These are phyloP conservation scores for Pseudoturritis turrita DNA, from an alignment of 345 rosid species.

Conservation along the genomic window DNA sequence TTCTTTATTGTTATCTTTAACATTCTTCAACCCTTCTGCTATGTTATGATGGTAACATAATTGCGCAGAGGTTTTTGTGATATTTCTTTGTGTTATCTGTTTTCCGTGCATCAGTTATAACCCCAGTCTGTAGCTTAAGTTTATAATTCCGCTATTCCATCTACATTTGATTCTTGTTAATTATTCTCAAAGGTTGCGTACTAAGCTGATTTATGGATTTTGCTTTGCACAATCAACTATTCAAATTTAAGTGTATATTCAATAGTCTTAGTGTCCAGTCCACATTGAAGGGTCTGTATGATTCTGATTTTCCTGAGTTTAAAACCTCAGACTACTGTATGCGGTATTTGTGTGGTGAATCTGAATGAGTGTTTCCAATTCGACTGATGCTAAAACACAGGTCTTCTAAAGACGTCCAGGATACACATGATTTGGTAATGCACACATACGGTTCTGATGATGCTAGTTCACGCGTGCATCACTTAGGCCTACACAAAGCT, in stretches of 20 bases:
- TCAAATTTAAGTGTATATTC: background rate
- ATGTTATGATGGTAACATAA: constrained; percentile 15
- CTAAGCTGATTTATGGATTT: constrained; percentile 3
- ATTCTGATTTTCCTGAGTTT: constrained; percentile 22
- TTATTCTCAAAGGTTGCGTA: background rate
- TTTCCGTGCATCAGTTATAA: background rate
- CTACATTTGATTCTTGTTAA: background rate
- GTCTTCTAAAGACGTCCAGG: constrained; percentile 80
- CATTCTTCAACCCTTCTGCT: background rate
- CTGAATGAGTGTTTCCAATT: constrained; percentile 58
- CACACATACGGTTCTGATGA: constrained; percentile 86
- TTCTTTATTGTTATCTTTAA: background rate
- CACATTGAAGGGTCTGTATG: background rate
- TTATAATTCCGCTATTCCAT: constrained; percentile 1
- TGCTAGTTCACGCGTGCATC: constrained; percentile 72
- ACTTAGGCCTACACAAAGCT: constrained; percentile 96
- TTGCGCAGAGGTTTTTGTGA: background rate
- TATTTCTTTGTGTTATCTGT: background rate
- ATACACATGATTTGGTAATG: constrained; percentile 89
- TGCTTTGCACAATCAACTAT: constrained; percentile 4
- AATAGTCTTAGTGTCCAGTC: background rate
- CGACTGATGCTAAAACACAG: constrained; percentile 74
- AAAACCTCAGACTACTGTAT: constrained; percentile 29
- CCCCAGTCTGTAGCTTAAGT: background rate
- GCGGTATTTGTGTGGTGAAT: constrained; percentile 31